Evolutionary conservation across 2,329 filamentous ascomycete genomes (phyloP), one percentile per base, ranked within the genome.

Genomic region (Amylocarpus encephaloides): DNA sequence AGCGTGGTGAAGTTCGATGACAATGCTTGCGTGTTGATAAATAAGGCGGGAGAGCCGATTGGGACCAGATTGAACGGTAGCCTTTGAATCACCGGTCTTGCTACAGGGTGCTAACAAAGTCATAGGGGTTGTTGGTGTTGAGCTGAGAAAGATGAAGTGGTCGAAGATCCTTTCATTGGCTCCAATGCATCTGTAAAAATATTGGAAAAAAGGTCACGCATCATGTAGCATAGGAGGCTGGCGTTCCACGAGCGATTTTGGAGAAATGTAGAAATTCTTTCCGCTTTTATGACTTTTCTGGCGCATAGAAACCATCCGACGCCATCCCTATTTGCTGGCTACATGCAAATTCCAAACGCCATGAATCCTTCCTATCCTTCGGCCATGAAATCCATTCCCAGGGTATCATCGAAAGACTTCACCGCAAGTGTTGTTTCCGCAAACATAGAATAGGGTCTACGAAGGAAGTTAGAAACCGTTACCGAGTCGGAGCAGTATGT

Each of bases 161-260:
- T 95, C 90, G 64, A 98, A 97, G 80, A 97, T 98, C 64, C 71
- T 98, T 67, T 95, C 88, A 61, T 80, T 98, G 78, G 93, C 93
- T 48, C 92, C 93, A 42, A 83, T 86, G 79, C 82, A 88, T 70
- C 71, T 87, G 67, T 87, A 78, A 52, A 50, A 57, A 50, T 51
- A 54, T 43, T 55, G 57, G 54, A 58, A 32, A 49, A 42, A 41
- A 30, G 43, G n/a, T 39, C 32, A 38, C 35, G 41, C 22, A 54
- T 36, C n/a, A 66, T 67, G 55, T 66, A 66, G 51, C 54, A 63
- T 59, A 55, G 39, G 48, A 29, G 46, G 35, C 38, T 51, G 60
- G 56, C 54, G 56, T 62, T 62, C 35, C n/a, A 57, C 22, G 22
- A 42, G 50, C 50, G 48, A 29, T 39, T 49, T 35, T 50, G 55